Conservation (phyloP, 2,329 filamentous ascomycete genomes). For the Alternaria arbusti region DNA sequence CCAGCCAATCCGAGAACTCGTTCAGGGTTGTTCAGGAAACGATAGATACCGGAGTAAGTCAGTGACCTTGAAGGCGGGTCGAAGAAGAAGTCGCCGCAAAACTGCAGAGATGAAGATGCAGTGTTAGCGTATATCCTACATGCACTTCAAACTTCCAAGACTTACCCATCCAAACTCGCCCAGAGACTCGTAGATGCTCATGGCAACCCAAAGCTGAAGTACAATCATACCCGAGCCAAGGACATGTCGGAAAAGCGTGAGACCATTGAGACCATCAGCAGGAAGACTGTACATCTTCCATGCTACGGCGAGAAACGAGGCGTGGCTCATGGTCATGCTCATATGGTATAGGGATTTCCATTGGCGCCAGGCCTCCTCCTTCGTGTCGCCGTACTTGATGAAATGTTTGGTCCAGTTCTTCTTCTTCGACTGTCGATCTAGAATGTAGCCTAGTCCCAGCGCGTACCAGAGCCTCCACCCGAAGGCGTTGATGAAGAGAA, state of each 20-base stretch:
- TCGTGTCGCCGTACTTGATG: constrained; percentile 91
- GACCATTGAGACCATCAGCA: constrained; percentile 83
- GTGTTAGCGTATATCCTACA: not conserved
- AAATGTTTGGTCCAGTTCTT: constrained; percentile 98
- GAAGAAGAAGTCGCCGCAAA: constrained; percentile 98
- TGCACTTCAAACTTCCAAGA: not conserved
- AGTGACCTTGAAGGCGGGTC: constrained; percentile 80
- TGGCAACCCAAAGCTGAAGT: constrained; percentile 89
- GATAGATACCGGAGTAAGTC: constrained; percentile 96
- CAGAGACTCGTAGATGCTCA: constrained; percentile 92
- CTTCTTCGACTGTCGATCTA: constrained; percentile 83
- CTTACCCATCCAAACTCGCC: constrained; percentile 89
- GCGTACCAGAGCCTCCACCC: constrained; percentile 92
- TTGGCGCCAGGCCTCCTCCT: constrained; percentile 92
- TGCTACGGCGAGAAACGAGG: constrained; percentile 77
- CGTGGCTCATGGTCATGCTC: constrained; percentile 87
- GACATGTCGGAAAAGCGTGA: constrained; percentile 85
- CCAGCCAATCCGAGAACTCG: constrained; percentile 91
- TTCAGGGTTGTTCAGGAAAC: constrained; percentile 97
- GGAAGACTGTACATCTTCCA: constrained; percentile 98
- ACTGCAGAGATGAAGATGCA: constrained; percentile 46
- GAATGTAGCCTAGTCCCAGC: constrained; percentile 81
- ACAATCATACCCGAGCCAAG: constrained; percentile 80
- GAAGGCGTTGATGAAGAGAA: constrained; percentile 83
- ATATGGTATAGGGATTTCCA: constrained; percentile 97